Evolutionary conservation across 2,329 filamentous ascomycete genomes (phyloP).

Genomic region (Colletotrichum coccodes): DNA sequence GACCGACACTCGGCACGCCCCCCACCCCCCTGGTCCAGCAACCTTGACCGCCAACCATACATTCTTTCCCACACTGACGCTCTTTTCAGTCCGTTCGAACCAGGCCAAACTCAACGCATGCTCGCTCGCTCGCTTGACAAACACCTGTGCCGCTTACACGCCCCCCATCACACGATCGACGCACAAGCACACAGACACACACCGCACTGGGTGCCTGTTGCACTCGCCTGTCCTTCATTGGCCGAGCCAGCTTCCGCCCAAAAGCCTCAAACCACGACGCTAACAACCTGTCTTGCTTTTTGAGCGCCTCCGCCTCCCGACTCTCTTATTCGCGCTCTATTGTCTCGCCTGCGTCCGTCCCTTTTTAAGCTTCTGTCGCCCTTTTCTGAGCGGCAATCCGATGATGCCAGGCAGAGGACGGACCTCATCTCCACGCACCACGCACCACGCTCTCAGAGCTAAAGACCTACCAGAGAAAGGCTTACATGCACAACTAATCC

Average conservation of each 20-base stretch:
- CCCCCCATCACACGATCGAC: constrained; percentile 32
- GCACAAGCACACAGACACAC: constrained; percentile 30
- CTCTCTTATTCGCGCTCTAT: constrained; percentile 28
- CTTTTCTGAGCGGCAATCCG: constrained; percentile 27
- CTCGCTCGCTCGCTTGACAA: not conserved
- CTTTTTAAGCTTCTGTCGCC: constrained; percentile 34
- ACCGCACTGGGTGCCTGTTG: constrained; percentile 23
- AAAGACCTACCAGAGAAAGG: not conserved
- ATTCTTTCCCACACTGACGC: not conserved
- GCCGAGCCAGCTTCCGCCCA: constrained; percentile 18
- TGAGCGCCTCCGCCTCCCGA: constrained; percentile 18
- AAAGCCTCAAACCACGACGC: constrained; percentile 31
- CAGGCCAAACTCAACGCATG: not conserved
- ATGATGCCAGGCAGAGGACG: constrained; percentile 23
- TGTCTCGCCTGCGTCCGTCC: constrained; percentile 32
- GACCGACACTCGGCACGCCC: not conserved
- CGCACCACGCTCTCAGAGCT: constrained; percentile 4
- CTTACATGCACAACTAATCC: constrained; percentile 2
- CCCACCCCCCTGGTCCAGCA: not conserved
- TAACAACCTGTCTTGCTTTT: constrained; percentile 28
- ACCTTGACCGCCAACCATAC: not conserved
- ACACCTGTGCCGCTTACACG: constrained; percentile 20
- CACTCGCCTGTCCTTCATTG: constrained; percentile 15
- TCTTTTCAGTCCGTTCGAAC: not conserved
- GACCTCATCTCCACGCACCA: constrained; percentile 22